A percentile compares a stretch with the other conserved stretches of the same genome.
Evolutionary conservation across 2,329 filamentous ascomycete species (phyloP).

Genomic region (Dactylellina haptotyla): DNA sequence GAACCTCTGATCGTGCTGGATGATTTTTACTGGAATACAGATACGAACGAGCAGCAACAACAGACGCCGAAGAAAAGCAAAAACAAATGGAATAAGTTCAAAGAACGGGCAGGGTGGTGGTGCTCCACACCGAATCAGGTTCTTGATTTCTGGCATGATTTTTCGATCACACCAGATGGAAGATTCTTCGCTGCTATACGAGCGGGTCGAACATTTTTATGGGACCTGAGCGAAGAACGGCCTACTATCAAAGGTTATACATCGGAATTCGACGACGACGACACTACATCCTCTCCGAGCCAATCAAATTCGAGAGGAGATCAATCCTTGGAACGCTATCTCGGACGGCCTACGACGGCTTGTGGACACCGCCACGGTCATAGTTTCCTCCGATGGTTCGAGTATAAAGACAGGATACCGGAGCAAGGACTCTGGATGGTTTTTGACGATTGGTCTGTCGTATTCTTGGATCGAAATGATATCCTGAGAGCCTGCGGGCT

Average conservation of each 20-base stretch:
- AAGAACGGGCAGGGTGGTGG: constrained; percentile 58
- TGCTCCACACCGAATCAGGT: constrained; percentile 57
- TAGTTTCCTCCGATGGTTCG: constrained; percentile 55
- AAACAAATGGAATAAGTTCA: constrained; percentile 55
- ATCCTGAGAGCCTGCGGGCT: constrained; percentile 55
- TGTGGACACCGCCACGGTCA: constrained; percentile 28
- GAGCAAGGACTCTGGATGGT: constrained; percentile 57
- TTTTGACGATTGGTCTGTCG: constrained; percentile 55
- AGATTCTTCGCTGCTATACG: constrained; percentile 56
- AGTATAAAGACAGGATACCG: constrained; percentile 56
- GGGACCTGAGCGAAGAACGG: constrained; percentile 54
- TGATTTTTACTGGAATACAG: constrained; percentile 57
- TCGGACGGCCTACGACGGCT: constrained; percentile 29
- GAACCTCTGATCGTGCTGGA: constrained; percentile 57
- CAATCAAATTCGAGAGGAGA: not conserved
- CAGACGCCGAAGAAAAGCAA: constrained; percentile 9
- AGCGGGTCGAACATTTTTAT: constrained; percentile 57
- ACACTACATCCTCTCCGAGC: not conserved
- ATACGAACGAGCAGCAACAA: constrained; percentile 12
- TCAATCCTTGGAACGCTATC: constrained; percentile 41
- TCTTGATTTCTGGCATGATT: constrained; percentile 57
- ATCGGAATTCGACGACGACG: constrained; percentile 15
- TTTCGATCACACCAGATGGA: constrained; percentile 53
- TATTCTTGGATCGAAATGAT: constrained; percentile 56
- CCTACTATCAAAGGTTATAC: constrained; percentile 40